phyloP scores from a whole-genome alignment of 176 grass and related monocot genomes.

The Lolium rigidum region DNA sequence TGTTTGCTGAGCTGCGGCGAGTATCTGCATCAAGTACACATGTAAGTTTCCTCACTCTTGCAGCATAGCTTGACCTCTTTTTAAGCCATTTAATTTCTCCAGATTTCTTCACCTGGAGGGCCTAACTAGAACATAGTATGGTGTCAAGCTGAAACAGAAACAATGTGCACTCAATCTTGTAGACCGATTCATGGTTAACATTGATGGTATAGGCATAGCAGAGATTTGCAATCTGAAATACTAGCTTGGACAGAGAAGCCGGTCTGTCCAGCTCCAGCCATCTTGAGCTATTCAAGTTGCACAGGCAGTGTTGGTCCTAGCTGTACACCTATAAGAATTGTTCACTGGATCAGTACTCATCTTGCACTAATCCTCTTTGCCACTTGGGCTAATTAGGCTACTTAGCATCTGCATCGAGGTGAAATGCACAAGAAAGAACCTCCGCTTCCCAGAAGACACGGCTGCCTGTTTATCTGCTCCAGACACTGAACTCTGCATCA shows the following conservation, averaged over 20 bases:
- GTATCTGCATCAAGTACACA: slow-evolving; percentile 28
- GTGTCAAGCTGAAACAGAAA: background rate
- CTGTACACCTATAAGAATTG: background rate
- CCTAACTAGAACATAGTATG: background rate
- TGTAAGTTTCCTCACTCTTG: background rate
- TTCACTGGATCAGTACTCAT: too few relatives aligned
- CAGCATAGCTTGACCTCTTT: background rate
- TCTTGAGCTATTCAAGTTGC: background rate
- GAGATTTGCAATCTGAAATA: too few relatives aligned
- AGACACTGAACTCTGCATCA: background rate
- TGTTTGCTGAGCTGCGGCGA: background rate
- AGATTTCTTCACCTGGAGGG: background rate
- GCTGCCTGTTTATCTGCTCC: slow-evolving; percentile 41
- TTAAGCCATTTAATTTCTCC: too few relatives aligned
- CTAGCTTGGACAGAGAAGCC: background rate
- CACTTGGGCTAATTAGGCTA: background rate
- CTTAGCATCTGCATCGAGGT: background rate
- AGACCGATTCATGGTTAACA: background rate
- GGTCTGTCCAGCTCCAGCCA: background rate
- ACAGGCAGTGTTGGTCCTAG: background rate
- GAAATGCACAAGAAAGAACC: background rate
- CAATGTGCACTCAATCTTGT: background rate
- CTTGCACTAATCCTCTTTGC: background rate
- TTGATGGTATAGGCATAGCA: too few relatives aligned
- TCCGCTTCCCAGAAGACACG: slow-evolving; percentile 40